These are phyloP conservation scores for Naganishia sp. DNA, from an alignment of 1,284 basidiomycete genomes.

Conservation along the genomic window DNA sequence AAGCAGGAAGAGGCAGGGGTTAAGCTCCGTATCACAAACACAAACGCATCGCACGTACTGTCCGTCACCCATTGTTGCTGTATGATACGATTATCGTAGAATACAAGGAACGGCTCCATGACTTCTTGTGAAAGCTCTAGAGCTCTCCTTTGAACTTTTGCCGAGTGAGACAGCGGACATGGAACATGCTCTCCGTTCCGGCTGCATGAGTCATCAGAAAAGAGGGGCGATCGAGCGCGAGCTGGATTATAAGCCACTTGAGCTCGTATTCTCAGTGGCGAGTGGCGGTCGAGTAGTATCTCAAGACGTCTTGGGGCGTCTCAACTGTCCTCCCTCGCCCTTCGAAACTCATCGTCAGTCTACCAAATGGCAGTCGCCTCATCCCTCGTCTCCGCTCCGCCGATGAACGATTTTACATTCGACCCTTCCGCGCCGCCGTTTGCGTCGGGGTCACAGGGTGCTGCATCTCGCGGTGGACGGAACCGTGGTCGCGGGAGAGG, in stretches of 20 bases:
- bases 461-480: constrained; percentile 11
- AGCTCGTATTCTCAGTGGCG: not conserved
- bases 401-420: not conserved
- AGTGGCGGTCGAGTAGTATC: not conserved
- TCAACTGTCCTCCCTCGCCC: not conserved
- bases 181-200: no score
- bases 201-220: constrained; percentile 2
- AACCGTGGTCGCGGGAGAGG: constrained; percentile 13
- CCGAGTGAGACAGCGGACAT: no score
- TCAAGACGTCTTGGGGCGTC: not conserved
- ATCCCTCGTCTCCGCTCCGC: not conserved
- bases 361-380: constrained; percentile 7
- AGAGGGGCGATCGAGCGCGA: constrained; percentile 1
- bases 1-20: not conserved
- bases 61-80: constrained; percentile 32
- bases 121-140: not conserved
- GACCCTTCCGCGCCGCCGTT: not conserved
- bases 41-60: constrained; percentile 4
- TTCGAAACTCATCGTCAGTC: not conserved
- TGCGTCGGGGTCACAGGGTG: not conserved
- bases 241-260: not conserved
- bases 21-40: not conserved
- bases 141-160: no score
- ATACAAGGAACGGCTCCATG: not conserved
- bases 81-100: not conserved